Base-by-base conservation (phyloP, 139 green algal genomes). In the Chlorella sp. region DNA sequence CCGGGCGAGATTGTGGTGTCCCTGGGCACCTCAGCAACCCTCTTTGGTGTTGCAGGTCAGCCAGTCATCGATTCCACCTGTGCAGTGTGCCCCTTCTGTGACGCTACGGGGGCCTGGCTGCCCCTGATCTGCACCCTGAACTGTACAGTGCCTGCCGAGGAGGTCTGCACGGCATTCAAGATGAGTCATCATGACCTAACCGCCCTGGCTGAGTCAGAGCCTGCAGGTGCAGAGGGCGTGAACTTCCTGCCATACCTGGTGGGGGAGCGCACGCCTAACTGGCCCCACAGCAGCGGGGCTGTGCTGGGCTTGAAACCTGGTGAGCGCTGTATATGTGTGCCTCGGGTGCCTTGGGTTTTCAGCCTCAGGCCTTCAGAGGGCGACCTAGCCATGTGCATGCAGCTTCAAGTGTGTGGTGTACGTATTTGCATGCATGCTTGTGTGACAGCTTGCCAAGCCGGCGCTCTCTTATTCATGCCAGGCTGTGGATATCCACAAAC, bases 91-190 rank as follows among this genome's bases (percentile, higher is more conserved):
- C 88, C 92, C 32, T 97, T 97, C 77, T 91, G 84, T 70, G 90
- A 96, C 71, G 86, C 88, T 17, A 91, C 92, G 0, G 92, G 87
- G 14, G 71, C 61, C 34, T 93, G 86, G 79, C 77, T 96, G 70
- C 91, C 91, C 0, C 80, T 97, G 71, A 76, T 95, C 32, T 97
- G 92, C 87, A 94, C 87, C 4, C 84, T 95, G 67, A 97, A 96
- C 84, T 97, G 93, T 82, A 95, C 92, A 0, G 61, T 74, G 0
- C 79, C 78, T 1, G 72, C 83, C 10, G 84, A 97, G 60, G 92
- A 97, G 81, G 90, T 91, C 36, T 35, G 77, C 36, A 17, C n/a
- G n/a, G n/a, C n/a, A n/a, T n/a, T n/a, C n/a, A n/a, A n/a, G n/a
- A n/a, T n/a, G n/a, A n/a, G n/a, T n/a, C 89, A 93, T 34, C 80